Evolutionary conservation across 164 flowering plant genomes (phyloP), one percentile per base, ranked within the genome.

Genomic region (Liriodendron chinense): DNA sequence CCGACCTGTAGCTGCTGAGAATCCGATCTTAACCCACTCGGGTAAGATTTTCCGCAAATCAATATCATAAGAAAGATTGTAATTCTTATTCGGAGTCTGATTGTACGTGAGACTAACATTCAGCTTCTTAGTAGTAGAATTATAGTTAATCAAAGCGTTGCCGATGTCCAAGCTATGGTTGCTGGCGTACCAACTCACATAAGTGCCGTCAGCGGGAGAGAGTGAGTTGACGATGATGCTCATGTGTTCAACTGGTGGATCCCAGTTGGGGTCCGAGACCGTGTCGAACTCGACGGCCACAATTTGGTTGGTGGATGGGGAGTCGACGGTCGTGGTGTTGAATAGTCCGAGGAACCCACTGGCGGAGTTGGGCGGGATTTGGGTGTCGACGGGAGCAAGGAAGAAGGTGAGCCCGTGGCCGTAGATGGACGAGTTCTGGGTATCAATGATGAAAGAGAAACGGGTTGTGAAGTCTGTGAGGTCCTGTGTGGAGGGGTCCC

Each of bases 401-500:
- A 86, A 89, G 78, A 89, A 89, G 20, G 82, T 81, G 0, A 88
- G 56, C 22, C 91, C 93, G 70, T 86, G 86, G 14, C 83, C 88
- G 23, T 61, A 78, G 2, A 0, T 0, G 5, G 75, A 2, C 0
- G 1, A 10, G 14, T 43, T 18, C 0, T 34, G 68, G 34, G 68
- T 75, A 21, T 77, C 72, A 1, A 91, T 81, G 49, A 62, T 65
- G 66, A 88, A 86, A 9, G 87, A 68, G 82, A 91, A 89, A 48
- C 77, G 77, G 49, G 91, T 84, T 1, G 75, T 50, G 78, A 91
- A 91, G 72, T 87, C 86, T 0, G 88, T 61, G 2, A 85, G 65
- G 2, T 64, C 73, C 22, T 84, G 47, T 0, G 86, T 68, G 21
- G 47, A 20, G 1, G 75, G 61, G 74, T 87, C 85, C 83, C 85